These are phyloP conservation scores for Aechmea fasciata DNA, from an alignment of 176 grass and related monocot species.

Conservation along the genomic window DNA sequence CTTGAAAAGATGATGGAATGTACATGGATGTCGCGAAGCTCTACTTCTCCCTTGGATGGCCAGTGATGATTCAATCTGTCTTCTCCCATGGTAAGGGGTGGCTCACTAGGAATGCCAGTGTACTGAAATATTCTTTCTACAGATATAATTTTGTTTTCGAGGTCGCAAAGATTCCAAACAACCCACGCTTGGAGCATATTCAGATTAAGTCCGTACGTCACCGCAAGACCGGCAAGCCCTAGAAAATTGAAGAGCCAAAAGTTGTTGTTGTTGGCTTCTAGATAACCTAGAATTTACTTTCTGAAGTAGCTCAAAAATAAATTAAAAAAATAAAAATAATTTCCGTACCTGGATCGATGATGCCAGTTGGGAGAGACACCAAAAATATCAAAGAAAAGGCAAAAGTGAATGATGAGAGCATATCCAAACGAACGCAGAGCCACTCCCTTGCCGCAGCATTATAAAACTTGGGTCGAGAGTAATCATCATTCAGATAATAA, in stretches of 20 bases:
- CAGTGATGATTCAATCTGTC: constrained; percentile 35
- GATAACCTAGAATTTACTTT: not conserved
- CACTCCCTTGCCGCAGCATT: constrained; percentile 57
- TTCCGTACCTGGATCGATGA: constrained; percentile 61
- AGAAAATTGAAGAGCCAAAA: not conserved
- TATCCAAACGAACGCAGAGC: constrained; percentile 64
- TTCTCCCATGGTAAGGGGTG: constrained; percentile 43
- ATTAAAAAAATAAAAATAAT: not conserved
- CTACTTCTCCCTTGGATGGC: constrained; percentile 58
- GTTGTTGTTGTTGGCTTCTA: not conserved
- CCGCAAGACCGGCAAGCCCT: constrained; percentile 76
- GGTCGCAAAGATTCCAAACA: constrained; percentile 62
- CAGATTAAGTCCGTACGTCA: constrained; percentile 85
- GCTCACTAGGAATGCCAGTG: constrained; percentile 58
- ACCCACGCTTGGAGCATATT: constrained; percentile 68
- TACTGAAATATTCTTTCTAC: constrained; percentile 93
- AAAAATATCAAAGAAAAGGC: constrained; percentile 42
- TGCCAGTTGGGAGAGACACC: constrained; percentile 22
- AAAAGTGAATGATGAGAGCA: constrained; percentile 52
- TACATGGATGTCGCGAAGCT: constrained; percentile 51
- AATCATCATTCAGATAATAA: constrained; percentile 55
- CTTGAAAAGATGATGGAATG: not conserved
- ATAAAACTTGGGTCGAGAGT: constrained; percentile 63
- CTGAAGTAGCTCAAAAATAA: not conserved
- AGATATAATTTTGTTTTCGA: constrained; percentile 82